These are phyloP conservation scores for Myxozyma neotropica DNA, from an alignment of 805 yeast species.

Conservation along the genomic window DNA sequence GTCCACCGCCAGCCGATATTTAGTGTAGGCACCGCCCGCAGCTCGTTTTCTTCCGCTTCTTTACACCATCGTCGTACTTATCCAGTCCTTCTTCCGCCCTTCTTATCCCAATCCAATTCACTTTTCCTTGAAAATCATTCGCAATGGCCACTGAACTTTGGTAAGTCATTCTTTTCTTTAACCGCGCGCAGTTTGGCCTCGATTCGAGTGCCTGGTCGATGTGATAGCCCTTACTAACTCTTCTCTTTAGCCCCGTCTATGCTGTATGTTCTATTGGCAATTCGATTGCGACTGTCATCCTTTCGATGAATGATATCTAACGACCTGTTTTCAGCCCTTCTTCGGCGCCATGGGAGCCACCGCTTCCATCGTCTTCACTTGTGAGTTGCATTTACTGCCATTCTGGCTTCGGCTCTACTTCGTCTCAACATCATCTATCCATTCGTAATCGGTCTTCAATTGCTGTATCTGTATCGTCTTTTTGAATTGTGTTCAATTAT, in stretches of 20 bases:
- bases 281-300: not conserved
- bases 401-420: too few species aligned
- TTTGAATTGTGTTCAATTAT: too few species aligned
- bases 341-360: slow-evolving; percentile 99
- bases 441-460: not conserved
- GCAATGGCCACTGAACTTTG: slow-evolving; percentile 70
- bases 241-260: slow-evolving; percentile 62
- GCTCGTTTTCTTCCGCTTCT: slow-evolving; percentile 11
- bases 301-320: not conserved
- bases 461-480: too few species aligned
- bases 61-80: slow-evolving; percentile 1
- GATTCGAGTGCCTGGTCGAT: not conserved
- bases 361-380: slow-evolving; percentile 97
- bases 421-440: too few species aligned
- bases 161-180: slow-evolving; percentile 50
- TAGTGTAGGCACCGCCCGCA: slow-evolving; percentile 26
- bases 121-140: slow-evolving; percentile 8
- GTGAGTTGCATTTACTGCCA: slow-evolving; percentile 42
- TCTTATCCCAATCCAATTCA: slow-evolving; percentile 5
- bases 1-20: slow-evolving; percentile 23
- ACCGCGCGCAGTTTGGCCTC: not conserved
- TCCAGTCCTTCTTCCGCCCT: slow-evolving; percentile 8
- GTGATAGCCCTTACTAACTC: slow-evolving; percentile 10
- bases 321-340: slow-evolving; percentile 63
- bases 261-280: slow-evolving; percentile 49